Conservation (phyloP, 441 rosid species). For the Pelargonium citronellum region DNA sequence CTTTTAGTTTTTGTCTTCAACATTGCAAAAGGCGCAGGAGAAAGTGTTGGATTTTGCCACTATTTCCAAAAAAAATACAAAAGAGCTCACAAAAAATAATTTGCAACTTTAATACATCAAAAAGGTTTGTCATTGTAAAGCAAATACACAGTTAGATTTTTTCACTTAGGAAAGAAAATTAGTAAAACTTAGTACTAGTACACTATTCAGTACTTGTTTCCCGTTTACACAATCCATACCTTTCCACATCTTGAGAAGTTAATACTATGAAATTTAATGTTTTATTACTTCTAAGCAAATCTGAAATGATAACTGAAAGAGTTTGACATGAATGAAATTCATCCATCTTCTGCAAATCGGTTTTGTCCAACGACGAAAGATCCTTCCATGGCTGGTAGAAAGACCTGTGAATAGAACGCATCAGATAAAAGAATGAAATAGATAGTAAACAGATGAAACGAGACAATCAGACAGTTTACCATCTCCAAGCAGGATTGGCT, state of each 20-base stretch:
- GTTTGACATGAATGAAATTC: conserved; percentile 61
- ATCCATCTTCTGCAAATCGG: conserved; percentile 41
- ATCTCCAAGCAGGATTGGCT: conserved; percentile 73
- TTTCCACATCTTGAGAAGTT: conserved; percentile 31
- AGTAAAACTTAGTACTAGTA: too few relatives aligned
- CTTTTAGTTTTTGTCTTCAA: too few relatives aligned
- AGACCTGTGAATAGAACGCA: conserved; percentile 40
- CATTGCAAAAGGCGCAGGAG: too few relatives aligned
- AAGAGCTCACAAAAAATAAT: too few relatives aligned
- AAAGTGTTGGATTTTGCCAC: too few relatives aligned
- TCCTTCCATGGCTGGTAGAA: conserved; percentile 64
- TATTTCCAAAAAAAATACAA: too few relatives aligned
- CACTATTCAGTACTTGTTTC: conserved; percentile 38
- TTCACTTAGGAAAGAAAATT: not conserved
- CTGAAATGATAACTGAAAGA: conserved; percentile 39
- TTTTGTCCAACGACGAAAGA: conserved; percentile 31
- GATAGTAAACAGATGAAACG: not conserved
- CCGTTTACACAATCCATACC: conserved; percentile 46
- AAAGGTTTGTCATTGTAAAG: not conserved
- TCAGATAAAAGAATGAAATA: not conserved
- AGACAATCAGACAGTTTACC: conserved; percentile 37
- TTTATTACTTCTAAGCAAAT: conserved; percentile 35
- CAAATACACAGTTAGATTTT: not conserved
- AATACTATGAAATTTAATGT: conserved; percentile 28
- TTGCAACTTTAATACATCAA: not conserved